phyloP scores from a whole-genome alignment of 176 grass and related monocot genomes.

The Stipa capillata region DNA sequence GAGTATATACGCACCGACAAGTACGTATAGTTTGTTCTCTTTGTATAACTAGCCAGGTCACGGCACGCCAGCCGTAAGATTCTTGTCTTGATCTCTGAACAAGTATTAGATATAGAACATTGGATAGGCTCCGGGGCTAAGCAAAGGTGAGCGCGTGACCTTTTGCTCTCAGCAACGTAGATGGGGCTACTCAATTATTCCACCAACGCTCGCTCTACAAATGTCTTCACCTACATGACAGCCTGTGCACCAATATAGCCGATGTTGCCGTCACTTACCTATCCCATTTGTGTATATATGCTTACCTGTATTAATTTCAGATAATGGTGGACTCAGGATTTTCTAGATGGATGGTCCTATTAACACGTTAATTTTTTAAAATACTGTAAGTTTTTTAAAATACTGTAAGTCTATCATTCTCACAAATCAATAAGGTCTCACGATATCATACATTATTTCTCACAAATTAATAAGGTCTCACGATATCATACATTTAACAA shows the following conservation, averaged over 20 bases:
- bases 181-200: conserved; percentile 13
- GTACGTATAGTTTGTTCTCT: too few species aligned
- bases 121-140: not conserved
- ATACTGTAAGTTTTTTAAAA: too few species aligned
- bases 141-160: not conserved
- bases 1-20: not conserved
- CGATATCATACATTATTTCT: too few species aligned
- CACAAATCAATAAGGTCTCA: too few species aligned
- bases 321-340: not conserved
- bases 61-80: not conserved
- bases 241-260: not conserved
- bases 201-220: not conserved
- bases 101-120: not conserved
- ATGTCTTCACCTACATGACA: not conserved
- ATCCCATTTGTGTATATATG: not conserved
- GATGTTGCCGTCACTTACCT: not conserved
- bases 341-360: not conserved
- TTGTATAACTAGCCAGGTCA: not conserved
- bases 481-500: too few species aligned
- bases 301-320: not conserved
- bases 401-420: too few species aligned
- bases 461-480: too few species aligned
- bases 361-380: too few species aligned
- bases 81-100: not conserved
- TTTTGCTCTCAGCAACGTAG: not conserved